Base-by-base conservation (phyloP, 306 rosid species). In the Medicago ruthenica region DNA sequence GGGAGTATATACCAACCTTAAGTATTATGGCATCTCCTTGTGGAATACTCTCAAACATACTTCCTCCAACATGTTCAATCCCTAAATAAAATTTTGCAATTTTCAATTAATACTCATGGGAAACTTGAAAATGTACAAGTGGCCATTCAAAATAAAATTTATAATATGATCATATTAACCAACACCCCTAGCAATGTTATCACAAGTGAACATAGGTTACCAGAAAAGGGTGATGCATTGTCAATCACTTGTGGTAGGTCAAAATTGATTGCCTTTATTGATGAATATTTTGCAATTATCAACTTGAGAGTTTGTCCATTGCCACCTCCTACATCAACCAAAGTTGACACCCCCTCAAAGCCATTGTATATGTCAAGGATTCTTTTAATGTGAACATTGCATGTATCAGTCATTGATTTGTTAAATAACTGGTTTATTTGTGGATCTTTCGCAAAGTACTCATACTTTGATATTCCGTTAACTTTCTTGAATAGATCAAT, bases 271-370 rank as follows among this genome's bases (percentile, higher is more conserved):
- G 77, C 86, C 18, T 79, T 81, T 0, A 85, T 81, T 27, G 31
- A 75, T 75, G 85, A 77, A 40, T 75, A 78, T 42, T 75, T 83
- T 45, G 81, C 27, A 18, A 81, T 55, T 17, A 85, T 74, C 76
- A 48, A 36, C 11, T 70, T 70, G 44, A 81, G 85, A 67, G 14
- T 39, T 50, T 78, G 79, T 20, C 88, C 85, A 24, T 0, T 45
- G 5, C 85, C 88, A 62, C 88, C 88, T 8, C 34, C 88, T n/a
- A 84, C 85, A 1, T 81, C 85, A n/a, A 84, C 85, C 48, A 78
- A 37, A 8, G 74, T 45, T 74, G 83, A 74, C 22, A 77, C 0
- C 12, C 88, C 79, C 9, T 79, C 86, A 70, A 55, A 83, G 22
- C 86, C 83, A 11, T 12, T 37, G 69, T 79, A 83, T 13, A 15